A percentile compares a stretch with the other conserved stretches of the same genome.
Evolutionary conservation across 176 grass and related monocot species (phyloP).

Genomic region (Zea luxurians): DNA sequence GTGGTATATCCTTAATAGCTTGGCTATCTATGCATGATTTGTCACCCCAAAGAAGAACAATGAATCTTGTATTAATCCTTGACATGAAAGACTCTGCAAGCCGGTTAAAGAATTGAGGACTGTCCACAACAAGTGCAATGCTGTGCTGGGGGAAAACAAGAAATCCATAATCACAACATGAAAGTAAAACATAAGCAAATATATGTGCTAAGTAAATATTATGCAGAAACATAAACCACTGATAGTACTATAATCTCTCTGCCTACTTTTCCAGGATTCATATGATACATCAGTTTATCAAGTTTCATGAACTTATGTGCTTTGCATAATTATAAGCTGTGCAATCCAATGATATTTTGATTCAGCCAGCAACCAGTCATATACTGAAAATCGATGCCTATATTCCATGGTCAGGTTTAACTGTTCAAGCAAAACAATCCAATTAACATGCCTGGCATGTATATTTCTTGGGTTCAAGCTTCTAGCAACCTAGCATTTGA

Average conservation of each 20-base stretch:
- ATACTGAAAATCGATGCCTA: neutral
- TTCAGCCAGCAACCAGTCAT: neutral
- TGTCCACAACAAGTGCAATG: conserved; percentile 84
- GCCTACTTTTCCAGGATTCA: neutral
- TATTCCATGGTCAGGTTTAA: conserved; percentile 18
- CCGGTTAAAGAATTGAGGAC: conserved; percentile 87
- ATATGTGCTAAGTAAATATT: conserved; percentile 18
- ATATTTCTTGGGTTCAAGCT: neutral
- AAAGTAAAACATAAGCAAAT: conserved; percentile 30
- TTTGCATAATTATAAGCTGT: neutral
- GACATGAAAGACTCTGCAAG: conserved; percentile 80
- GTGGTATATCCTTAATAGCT: conserved; percentile 56
- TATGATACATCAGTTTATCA: neutral
- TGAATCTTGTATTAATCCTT: conserved; percentile 65
- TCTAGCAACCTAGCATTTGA: neutral
- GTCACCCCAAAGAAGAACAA: conserved; percentile 92
- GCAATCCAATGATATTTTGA: neutral
- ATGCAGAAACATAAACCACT: conserved; percentile 2
- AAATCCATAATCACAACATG: conserved; percentile 41
- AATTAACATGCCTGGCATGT: neutral
- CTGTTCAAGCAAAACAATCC: conserved; percentile 5
- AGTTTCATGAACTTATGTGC: conserved; percentile 2
- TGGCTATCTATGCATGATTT: conserved; percentile 63
- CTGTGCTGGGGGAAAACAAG: conserved; percentile 52
- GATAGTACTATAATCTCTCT: neutral